Base-by-base conservation (phyloP, 257 asterid species). In the Ocimum tenuiflorum region DNA sequence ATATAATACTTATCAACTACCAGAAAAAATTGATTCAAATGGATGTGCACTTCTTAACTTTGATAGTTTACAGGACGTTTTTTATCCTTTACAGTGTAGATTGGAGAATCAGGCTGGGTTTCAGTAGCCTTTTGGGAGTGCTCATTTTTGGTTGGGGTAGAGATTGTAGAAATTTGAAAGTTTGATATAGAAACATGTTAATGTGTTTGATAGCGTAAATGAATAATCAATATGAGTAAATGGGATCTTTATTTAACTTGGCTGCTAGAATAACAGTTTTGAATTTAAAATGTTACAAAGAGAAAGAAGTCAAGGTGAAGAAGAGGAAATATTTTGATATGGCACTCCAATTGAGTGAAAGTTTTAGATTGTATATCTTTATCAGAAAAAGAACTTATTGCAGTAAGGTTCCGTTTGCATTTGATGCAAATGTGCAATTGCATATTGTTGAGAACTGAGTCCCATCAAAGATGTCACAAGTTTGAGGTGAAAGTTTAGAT, bases 401-500 rank as follows among this genome's bases (percentile, higher is more conserved):
- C 14, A 38, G 55, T 39, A 45, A 52, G 36, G 27, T 67, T 69
- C 27, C 48, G 56, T 22, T 17, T 51, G 69, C 61, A 61, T n/a
- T 45, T 47, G 46, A 49, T 56, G 45, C 24, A 39, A 31, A 43
- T 39, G 59, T 54, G 45, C 8, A 31, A 19, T 36, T 17, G 31
- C 36, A 38, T 41, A 35, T 66, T 56, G 65, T 23, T 61, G 23
- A 42, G 47, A 46, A 54, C 22, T 63, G 42, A 42, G 52, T 50
- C 55, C 22, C 14, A 43, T 8, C 45, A 48, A 22, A 42, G 54
- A 20, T 53, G 22, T 57, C 53, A 27, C 12, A 67, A n/a, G 31
- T 64, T 73, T 71, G 72, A 14, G 63, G 29, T 70, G 56, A 60
- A 61, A 61, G 43, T 22, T 52, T 49, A 60, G 43, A n/a, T 50